Base-by-base conservation (phyloP, 345 rosid species). In the Cardamine resedifolia region DNA sequence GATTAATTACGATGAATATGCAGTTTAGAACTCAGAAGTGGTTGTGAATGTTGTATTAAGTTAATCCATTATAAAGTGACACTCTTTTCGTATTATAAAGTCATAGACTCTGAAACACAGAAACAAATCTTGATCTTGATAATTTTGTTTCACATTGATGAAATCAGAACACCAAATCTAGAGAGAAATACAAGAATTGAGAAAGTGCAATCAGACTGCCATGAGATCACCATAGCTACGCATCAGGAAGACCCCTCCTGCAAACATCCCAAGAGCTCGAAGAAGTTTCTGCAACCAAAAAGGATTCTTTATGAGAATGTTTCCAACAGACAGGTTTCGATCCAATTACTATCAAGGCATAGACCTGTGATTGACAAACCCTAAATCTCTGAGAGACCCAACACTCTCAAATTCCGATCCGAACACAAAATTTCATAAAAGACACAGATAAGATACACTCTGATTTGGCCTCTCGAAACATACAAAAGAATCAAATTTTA, bases 221-320 rank as follows among this genome's bases (percentile, higher is more conserved):
- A 93, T 89, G 27, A 84, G 90, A 71, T 92, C 96, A n/a, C 98
- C 98, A 68, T 73, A 93, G 73, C 70, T 85, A 73, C 95, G 85
- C 98, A 93, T 90, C 47, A 93, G 78, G 63, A 90, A 72, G 64
- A 93, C 78, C 18, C 96, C 87, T 74, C 92, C 96, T 6, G 80
- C 92, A 77, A 93, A 93, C 47, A 88, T 3, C 12, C 96, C 97
- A 55, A 75, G 79, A 48, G 97, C 90, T 30, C 88, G 82, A 62
- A 86, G 47, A 83, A 93, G 81, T 81, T 86, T 93, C 98, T 93
- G 83, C 82, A 82, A 7, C 19, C 36, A 57, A 30, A 14, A 24
- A 7, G 14, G 1, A 20, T 20, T 19, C 18, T 0, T 60, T n/a
- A 41, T 41, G 30, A 72, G 75, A 44, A 2, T 51, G 31, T 58